Conservation (phyloP, 345 rosid genomes). For the Boechera stricta region DNA sequence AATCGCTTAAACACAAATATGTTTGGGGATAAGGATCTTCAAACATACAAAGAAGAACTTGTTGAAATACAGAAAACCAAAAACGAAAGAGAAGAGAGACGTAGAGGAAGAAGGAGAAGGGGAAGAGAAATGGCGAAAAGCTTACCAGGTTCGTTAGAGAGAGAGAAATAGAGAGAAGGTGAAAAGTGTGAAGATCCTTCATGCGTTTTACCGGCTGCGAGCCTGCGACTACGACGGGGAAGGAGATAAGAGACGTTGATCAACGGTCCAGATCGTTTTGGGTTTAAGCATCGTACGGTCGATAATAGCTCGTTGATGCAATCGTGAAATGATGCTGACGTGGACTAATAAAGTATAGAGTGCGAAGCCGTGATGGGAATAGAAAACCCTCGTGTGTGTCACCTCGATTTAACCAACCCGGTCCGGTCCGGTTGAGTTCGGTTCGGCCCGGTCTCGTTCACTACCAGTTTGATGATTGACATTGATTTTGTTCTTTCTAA, state of each 20-base stretch:
- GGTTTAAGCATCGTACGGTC: slow-evolving; percentile 44
- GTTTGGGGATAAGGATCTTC: neutral
- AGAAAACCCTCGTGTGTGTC: slow-evolving; percentile 41
- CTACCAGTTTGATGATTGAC: no score
- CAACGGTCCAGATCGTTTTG: slow-evolving; percentile 31
- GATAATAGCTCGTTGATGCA: slow-evolving; percentile 10
- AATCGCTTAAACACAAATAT: slow-evolving; percentile 11
- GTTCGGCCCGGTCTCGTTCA: neutral
- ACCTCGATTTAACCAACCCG: slow-evolving; percentile 22
- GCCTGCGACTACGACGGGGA: slow-evolving; percentile 42
- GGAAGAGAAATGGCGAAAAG: slow-evolving; percentile 32
- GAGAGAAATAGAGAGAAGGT: slow-evolving; percentile 22
- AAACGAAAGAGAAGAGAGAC: neutral
- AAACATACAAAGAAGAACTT: neutral
- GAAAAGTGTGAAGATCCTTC: slow-evolving; percentile 36
- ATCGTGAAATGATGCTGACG: slow-evolving; percentile 33
- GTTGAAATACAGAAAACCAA: neutral
- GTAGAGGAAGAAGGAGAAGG: neutral
- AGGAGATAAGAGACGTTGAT: slow-evolving; percentile 41
- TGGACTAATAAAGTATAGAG: slow-evolving; percentile 13
- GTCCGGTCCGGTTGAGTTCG: neutral
- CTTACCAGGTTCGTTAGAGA: slow-evolving; percentile 33
- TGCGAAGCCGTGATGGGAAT: slow-evolving; percentile 19
- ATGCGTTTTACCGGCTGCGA: slow-evolving; percentile 46
- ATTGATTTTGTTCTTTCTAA: neutral